Percentiles rank a stretch among this genome's conserved stretches.
phyloP scores from a whole-genome alignment of 129 eudicot species.

The Rutidosis leptorrhynchoides region DNA sequence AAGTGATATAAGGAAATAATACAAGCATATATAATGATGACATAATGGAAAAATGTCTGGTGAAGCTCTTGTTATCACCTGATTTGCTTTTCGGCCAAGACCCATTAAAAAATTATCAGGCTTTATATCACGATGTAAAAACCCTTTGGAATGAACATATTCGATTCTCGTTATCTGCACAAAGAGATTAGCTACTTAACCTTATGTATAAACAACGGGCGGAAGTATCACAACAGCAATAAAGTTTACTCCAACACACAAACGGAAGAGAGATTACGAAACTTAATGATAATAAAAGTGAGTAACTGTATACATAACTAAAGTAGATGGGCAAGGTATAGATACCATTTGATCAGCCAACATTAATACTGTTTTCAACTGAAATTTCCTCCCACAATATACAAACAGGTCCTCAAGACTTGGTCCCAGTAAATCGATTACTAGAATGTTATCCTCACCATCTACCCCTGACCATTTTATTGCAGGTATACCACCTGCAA shows the following conservation, averaged over 20 bases:
- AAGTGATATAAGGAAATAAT: slow-evolving; percentile 8
- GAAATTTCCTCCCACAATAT: slow-evolving; percentile 89
- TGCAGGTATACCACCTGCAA: slow-evolving; percentile 85
- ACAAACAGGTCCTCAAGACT: slow-evolving; percentile 96
- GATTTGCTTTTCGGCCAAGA: slow-evolving; percentile 96
- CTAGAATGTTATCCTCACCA: slow-evolving; percentile 87
- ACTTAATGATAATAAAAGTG: slow-evolving; percentile 4
- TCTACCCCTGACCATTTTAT: slow-evolving; percentile 93
- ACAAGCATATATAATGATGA: slow-evolving; percentile 13
- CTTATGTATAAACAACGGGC: background rate
- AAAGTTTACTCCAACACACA: background rate
- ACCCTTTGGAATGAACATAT: slow-evolving; percentile 91
- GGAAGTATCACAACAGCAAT: background rate
- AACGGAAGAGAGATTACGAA: background rate
- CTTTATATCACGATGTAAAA: slow-evolving; percentile 91
- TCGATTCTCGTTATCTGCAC: slow-evolving; percentile 88
- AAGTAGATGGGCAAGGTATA: slow-evolving; percentile 1
- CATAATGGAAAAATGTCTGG: slow-evolving; percentile 13
- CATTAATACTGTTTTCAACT: slow-evolving; percentile 91
- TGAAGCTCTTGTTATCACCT: slow-evolving; percentile 42
- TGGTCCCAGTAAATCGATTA: slow-evolving; percentile 91
- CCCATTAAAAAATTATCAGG: slow-evolving; percentile 99
- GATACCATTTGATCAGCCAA: slow-evolving; percentile 98
- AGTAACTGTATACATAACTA: background rate
- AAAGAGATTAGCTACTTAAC: slow-evolving; percentile 17